These are phyloP conservation scores for Didymella sp. DNA, from an alignment of 2,329 filamentous ascomycete species.

Conservation along the genomic window DNA sequence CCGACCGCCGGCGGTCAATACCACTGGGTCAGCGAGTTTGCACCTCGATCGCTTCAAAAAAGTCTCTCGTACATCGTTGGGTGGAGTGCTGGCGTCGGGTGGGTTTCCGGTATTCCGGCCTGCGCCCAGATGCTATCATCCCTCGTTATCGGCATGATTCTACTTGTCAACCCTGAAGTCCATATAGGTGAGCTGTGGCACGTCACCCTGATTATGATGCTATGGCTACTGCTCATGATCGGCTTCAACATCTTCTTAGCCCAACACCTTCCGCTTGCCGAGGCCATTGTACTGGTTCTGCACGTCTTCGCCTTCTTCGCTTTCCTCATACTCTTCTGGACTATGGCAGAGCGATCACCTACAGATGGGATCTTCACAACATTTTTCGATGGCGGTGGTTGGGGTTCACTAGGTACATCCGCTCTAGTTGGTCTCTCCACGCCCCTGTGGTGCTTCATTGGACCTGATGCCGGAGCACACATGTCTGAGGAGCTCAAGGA, in stretches of 20 bases:
- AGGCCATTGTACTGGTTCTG: conserved; percentile 55
- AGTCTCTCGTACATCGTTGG: conserved; percentile 39
- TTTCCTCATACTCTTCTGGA: conserved; percentile 50
- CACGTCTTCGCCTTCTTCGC: conserved; percentile 60
- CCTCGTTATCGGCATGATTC: conserved; percentile 38
- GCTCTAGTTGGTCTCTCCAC: conserved; percentile 49
- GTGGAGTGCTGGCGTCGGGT: conserved; percentile 24
- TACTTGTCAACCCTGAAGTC: conserved; percentile 51
- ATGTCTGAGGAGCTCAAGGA: conserved; percentile 47
- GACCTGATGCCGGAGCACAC: conserved; percentile 48
- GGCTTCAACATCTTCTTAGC: conserved; percentile 54
- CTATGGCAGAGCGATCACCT: conserved; percentile 41
- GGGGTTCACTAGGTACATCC: conserved; percentile 52
- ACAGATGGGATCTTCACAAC: conserved; percentile 53
- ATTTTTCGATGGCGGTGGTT: conserved; percentile 55
- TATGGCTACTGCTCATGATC: conserved; percentile 40
- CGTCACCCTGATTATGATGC: conserved; percentile 50
- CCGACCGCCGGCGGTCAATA: conserved; percentile 31
- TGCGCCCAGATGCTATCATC: conserved; percentile 32
- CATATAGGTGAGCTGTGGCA: conserved; percentile 45
- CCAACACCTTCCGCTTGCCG: conserved; percentile 53
- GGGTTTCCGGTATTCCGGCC: conserved; percentile 40
- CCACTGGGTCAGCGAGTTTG: conserved; percentile 39
- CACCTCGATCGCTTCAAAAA: conserved; percentile 35
- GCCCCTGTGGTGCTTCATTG: conserved; percentile 46